A percentile compares a stretch with the other conserved stretches of the same genome.
These are phyloP conservation scores for Brassica nigra DNA, from an alignment of 345 rosid genomes.

Conservation along the genomic window DNA sequence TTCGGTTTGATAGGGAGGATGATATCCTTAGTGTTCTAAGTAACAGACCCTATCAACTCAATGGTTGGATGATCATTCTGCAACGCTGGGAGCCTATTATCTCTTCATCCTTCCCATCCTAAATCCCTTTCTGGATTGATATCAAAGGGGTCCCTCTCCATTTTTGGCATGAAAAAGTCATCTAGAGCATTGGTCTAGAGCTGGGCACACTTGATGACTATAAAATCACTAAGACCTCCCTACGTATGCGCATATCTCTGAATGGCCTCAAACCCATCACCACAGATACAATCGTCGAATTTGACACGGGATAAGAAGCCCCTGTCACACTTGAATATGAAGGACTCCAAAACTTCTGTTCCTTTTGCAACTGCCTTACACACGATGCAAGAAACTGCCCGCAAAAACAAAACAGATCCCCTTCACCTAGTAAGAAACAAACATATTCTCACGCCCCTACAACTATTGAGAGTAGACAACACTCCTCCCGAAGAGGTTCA, in stretches of 20 bases:
- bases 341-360: neutral
- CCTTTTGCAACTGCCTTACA: no score
- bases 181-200: neutral
- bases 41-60: neutral
- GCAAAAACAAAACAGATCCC: no score
- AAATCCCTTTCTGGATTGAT: neutral
- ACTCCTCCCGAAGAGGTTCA: no score
- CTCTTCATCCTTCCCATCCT: neutral
- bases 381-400: no score
- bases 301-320: neutral
- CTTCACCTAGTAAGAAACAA: no score
- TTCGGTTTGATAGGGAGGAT: neutral
- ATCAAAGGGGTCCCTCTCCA: neutral
- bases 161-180: neutral
- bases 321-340: neutral
- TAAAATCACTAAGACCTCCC: no score
- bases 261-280: neutral
- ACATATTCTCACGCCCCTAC: no score
- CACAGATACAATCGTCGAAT: neutral
- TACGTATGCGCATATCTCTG: neutral
- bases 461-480: no score
- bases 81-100: neutral
- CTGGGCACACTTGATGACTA: neutral
- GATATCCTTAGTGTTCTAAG: neutral
- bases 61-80: neutral